Base-by-base conservation (phyloP, 495 filamentous ascomycete species). In the Staphylotrichum longicolle region DNA sequence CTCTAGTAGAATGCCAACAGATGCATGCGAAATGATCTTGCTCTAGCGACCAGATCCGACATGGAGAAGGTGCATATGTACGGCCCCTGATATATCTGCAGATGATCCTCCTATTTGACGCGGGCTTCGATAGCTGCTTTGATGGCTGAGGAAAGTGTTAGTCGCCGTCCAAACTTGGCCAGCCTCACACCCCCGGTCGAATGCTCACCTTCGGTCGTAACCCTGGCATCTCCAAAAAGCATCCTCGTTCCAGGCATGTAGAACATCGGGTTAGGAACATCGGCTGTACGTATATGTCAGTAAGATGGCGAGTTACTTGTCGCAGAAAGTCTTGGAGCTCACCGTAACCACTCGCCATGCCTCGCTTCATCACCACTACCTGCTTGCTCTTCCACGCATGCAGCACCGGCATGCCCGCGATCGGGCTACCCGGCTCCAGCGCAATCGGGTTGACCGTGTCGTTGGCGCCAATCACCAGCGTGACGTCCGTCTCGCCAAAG, bases 381-480 rank as follows among this genome's bases (percentile, higher is more conserved):
- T 93, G 89, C 77, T 91, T 92, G 72, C 88, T 91, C 85, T 92
- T 93, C 88, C 89, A 92, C 33, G 89, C 89, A 59, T 92, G 88
- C 61, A 93, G 75, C 33, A 93, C 89, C 6, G 90, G 90, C 90
- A 93, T 93, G 4, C 90, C 90, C 0, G 88, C 89, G 66, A 93
- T 92, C 5, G 88, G 78, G 44, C 86, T 89, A 58, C 88, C 88
- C 2, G 86, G 84, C 69, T 93, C 88, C 60, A 92, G 72, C 5
- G 90, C 89, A 68, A 91, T 91, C 0, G 90, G 90, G 63, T 93
- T 93, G 9, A 93, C 90, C 0, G 89, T 92, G 64, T 93, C 90
- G 65, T 93, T 93, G 10, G 90, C 89, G 5, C 90, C 90, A 65
- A 93, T 93, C 9, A 93, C 89, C 3, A 93, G 80, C 7, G 88